Evolutionary conservation across 2,329 filamentous ascomycete species (phyloP), one percentile per base, ranked within the genome.

Genomic region (Microsporum audouinii): DNA sequence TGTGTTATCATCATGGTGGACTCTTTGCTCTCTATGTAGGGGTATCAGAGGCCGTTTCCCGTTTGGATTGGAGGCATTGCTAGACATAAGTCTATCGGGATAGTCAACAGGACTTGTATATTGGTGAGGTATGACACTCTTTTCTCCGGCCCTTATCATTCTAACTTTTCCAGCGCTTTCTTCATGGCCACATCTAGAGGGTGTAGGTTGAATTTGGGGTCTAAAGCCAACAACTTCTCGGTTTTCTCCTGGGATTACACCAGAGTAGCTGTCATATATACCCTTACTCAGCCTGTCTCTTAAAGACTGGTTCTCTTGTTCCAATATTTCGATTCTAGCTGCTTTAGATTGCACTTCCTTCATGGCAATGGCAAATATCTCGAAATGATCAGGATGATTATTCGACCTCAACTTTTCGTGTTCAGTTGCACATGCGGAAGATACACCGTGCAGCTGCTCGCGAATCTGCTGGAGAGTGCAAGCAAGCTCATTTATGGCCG

Each of bases 351-450:
- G 59, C 14, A 63, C 55, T 47, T 63, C 62, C 57, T 59, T 63
- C 57, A 63, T 56, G 8, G 62, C 59, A 41, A 63, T 61, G 41
- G 59, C 59, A 41, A 63, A 59, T 8, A 63, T n/a, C 29, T 63
- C 62, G 12, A 59, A 57, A 12, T 45, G 47, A 41, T 59, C 38
- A 36, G 10, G 6, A 23, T 12, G 5, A 36, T 36, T 31, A n/a
- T 17, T 55, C 23, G 31, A 17, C 31, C 31, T 31, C 14, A 2
- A 7, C 1, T 34, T 33, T 17, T 34, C 49, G 7, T 2, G 33
- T 3, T 55, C 31, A 7, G 5, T n/a, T 34, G 49, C 5, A 17
- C 29, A n/a, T 4, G 55, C 23, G n/a, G 43, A 31, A 41, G 56
- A 57, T 14, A 63, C 36, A 5, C 49, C 45, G 7, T 31, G 34